Evolutionary conservation across 768 basidiomycete genomes (phyloP), one percentile per base, ranked within the genome.

Genomic region (Trametes sanguinea): DNA sequence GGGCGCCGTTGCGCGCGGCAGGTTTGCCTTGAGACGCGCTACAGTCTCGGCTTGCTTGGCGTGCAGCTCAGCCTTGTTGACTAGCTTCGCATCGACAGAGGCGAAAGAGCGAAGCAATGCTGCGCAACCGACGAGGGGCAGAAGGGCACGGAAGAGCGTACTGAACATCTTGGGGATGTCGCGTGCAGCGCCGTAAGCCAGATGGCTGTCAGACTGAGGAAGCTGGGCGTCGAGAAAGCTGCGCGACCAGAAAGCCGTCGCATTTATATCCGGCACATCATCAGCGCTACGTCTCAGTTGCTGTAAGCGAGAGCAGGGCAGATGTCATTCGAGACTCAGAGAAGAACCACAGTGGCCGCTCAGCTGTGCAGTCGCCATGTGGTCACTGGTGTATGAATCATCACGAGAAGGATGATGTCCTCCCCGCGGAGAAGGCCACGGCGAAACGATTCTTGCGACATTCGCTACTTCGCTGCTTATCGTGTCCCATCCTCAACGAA

Each of bases 41-140:
- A 77, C 81, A 47, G 84, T 84, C 64, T 80, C 81, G 3, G 69
- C 61, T 68, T 85, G 85, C 53, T 72, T 76, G 13, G 72, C 78
- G 47, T 74, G 80, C 17, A 82, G 60, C 46, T 83, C 79, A 14
- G 74, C 68, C 68, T 81, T 83, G 61, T 55, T 61, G 54, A 68
- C 52, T 9, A 63, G 45, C 22, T 66, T 61, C 14, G 66, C 64
- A 44, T 57, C 53, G 14, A 56, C 53, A 10, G 45, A 6, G 16
- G 47, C 48, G 37, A 56, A 42, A 11, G 14, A 40, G 46, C 47
- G 39, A 3, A 22, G 35, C 14, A 57, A 37, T 7, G 47, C 47
- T 13, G 56, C 27, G 6, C 33, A 53, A 40, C 52, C 62, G 2
- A 63, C 22, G 32, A 63, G 44, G 2, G 57, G 53, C 35, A 63